Evolutionary conservation across 495 filamentous ascomycete genomes (phyloP), one percentile per base, ranked within the genome.

Genomic region (Tuber brumale): DNA sequence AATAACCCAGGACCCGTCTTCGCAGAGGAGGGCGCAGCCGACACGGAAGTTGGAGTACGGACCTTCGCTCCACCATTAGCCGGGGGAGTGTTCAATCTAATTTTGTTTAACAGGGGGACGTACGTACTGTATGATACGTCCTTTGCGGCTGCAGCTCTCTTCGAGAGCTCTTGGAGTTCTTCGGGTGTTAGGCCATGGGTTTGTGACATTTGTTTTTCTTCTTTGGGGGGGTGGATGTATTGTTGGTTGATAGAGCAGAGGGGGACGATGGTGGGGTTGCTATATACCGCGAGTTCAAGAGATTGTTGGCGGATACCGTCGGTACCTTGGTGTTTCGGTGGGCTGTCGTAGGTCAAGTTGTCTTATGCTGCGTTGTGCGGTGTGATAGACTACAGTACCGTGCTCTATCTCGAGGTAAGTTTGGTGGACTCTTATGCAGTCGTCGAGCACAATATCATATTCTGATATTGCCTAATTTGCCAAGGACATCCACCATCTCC

Each of bases 31-130:
- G 45, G 91, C 90, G 70, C 92, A 91, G 75, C 95, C 95, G 78
- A 99, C 95, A 61, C 89, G 93, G 89, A 98, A 99, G 73, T 91
- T 88, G 79, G 93, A 96, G 87, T 99, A 97, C 16, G 94, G 95
- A 84, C 91, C 91, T 92, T 74, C 72, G 37, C 48, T 27, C 82
- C 39, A 74, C 42, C 72, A 57, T 39, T 27, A 48, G 21, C 35
- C 31, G 51, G 5, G n/a, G n/a, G n/a, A 42, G 48, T 37, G 44
- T 44, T 39, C 37, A 39, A 39, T 4, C 37, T 39, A 39, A 39
- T 4, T 2, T 39, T 3, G n/a, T n/a, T 39, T 43, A 45, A 21
- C 42, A 16, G 41, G 70, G 3, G 27, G 42, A 19, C 39, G 43
- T 23, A 81, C 87, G 76, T 84, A 88, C 93, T 94, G 86, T 97